Evolutionary conservation across 192 early-diverging fungal genomes (phyloP).

Genomic region (Spizellomyces punctatus): DNA sequence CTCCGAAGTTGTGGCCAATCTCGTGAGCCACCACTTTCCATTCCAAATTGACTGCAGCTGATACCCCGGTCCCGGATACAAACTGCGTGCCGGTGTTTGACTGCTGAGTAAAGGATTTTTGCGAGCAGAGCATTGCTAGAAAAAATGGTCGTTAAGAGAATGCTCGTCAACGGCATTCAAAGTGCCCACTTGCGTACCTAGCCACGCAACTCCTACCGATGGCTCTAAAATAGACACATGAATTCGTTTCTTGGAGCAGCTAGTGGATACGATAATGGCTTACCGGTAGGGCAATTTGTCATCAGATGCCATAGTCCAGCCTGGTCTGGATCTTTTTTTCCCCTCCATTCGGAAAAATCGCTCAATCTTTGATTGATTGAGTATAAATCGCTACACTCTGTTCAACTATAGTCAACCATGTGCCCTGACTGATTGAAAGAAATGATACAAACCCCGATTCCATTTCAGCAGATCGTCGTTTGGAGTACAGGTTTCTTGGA

Average conservation of each 20-base stretch:
- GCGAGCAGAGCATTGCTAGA: constrained; percentile 12
- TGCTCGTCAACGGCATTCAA: no score
- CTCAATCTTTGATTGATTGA: constrained; percentile 72
- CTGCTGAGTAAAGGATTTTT: constrained; percentile 11
- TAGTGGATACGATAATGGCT: constrained; percentile 26
- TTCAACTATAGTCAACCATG: not conserved
- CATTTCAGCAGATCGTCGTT: constrained; percentile 49
- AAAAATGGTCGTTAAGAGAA: no score
- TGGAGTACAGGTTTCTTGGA: constrained; percentile 55
- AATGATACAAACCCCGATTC: constrained; percentile 55
- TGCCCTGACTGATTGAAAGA: constrained; percentile 11
- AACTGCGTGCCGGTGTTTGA: constrained; percentile 49
- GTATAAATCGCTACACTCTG: constrained; percentile 62
- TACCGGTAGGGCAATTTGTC: constrained; percentile 74
- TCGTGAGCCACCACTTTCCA: constrained; percentile 97
- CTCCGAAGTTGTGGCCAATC: constrained; percentile 83
- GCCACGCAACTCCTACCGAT: constrained; percentile 30
- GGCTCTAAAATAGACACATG: not conserved
- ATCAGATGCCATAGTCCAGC: constrained; percentile 92
- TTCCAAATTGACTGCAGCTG: constrained; percentile 78
- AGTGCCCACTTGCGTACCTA: constrained; percentile 1
- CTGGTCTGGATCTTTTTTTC: constrained; percentile 66
- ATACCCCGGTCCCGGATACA: constrained; percentile 83
- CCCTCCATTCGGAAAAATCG: constrained; percentile 92
- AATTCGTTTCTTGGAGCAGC: constrained; percentile 13